Conservation (phyloP, 768 basidiomycete genomes). For the Tylopilus balloui region DNA sequence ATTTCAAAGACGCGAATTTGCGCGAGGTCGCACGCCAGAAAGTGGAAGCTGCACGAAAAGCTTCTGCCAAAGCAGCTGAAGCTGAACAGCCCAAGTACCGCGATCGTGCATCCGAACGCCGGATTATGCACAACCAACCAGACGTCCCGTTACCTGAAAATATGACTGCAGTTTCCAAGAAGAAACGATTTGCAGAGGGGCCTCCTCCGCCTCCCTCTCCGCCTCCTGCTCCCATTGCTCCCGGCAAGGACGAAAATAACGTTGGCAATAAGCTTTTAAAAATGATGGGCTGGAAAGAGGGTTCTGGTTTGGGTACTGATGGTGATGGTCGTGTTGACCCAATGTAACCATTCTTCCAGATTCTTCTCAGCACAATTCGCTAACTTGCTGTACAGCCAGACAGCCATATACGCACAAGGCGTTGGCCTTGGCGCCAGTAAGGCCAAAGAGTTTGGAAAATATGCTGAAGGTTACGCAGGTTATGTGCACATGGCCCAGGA, state of each 20-base stretch:
- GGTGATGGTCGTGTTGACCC: conserved; percentile 88
- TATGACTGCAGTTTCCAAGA: conserved; percentile 31
- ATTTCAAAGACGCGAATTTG: conserved; percentile 67
- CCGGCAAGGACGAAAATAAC: conserved; percentile 78
- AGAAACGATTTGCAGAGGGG: conserved; percentile 48
- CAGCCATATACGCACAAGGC: conserved; percentile 82
- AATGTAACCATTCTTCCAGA: conserved; percentile 44
- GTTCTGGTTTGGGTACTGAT: conserved; percentile 76
- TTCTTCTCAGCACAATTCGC: not conserved
- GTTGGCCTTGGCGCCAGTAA: conserved; percentile 92
- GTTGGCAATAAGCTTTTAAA: conserved; percentile 90
- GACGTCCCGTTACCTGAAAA: conserved; percentile 69
- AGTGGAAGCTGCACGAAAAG: conserved; percentile 42
- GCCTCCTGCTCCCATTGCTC: conserved; percentile 60
- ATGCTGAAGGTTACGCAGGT: conserved; percentile 60
- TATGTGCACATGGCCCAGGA: conserved; percentile 74
- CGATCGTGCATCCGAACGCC: conserved; percentile 90
- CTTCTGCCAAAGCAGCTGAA: conserved; percentile 24
- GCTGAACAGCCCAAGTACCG: conserved; percentile 79
- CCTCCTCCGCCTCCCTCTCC: conserved; percentile 58
- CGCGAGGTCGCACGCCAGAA: conserved; percentile 75
- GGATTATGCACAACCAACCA: conserved; percentile 88
- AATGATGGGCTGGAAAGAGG: conserved; percentile 98
- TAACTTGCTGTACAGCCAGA: conserved; percentile 48
- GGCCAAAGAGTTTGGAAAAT: conserved; percentile 75